Conservation (phyloP, 163 green algal genomes). For the Scenedesmus sp. region DNA sequence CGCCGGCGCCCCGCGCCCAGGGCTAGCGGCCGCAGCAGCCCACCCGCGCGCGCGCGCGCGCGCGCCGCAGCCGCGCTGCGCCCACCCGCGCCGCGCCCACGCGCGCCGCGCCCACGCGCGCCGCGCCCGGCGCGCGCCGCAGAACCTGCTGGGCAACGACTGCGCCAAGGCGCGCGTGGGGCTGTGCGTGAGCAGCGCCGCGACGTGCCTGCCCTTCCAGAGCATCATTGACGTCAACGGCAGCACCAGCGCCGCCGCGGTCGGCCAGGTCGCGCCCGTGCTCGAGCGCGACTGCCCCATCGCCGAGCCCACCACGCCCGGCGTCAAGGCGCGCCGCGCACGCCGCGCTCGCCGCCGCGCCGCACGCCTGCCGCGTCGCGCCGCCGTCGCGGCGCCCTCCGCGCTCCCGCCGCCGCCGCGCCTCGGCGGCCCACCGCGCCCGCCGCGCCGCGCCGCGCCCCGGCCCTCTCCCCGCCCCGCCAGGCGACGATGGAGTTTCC, state of each 20-base stretch:
- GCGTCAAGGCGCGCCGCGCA: slow-evolving; percentile 24
- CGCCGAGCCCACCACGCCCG: background rate
- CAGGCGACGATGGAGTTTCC: slow-evolving; percentile 41
- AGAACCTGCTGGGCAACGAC: slow-evolving; percentile 44
- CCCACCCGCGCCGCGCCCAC: too few species aligned
- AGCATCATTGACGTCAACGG: slow-evolving; percentile 39
- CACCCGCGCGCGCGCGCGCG: too few species aligned
- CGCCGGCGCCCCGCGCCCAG: background rate
- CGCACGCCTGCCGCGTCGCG: too few species aligned
- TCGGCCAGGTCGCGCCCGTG: slow-evolving; percentile 13
- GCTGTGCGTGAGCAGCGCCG: slow-evolving; percentile 17
- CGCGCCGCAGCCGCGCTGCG: too few species aligned
- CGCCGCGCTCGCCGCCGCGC: too few species aligned
- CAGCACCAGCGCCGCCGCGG: slow-evolving; percentile 12
- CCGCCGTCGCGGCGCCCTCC: too few species aligned
- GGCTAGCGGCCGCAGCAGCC: too few species aligned
- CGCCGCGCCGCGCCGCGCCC: too few species aligned
- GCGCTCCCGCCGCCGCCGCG: too few species aligned
- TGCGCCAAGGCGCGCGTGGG: slow-evolving; percentile 46
- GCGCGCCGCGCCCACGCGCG: too few species aligned
- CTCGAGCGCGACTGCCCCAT: slow-evolving; percentile 19
- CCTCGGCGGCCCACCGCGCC: too few species aligned
- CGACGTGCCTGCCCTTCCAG: slow-evolving; percentile 39
- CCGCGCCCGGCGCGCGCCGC: background rate
- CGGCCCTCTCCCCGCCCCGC: background rate